These are phyloP conservation scores for Lachancea dasiensis DNA, from an alignment of 805 yeast genomes.

Conservation along the genomic window DNA sequence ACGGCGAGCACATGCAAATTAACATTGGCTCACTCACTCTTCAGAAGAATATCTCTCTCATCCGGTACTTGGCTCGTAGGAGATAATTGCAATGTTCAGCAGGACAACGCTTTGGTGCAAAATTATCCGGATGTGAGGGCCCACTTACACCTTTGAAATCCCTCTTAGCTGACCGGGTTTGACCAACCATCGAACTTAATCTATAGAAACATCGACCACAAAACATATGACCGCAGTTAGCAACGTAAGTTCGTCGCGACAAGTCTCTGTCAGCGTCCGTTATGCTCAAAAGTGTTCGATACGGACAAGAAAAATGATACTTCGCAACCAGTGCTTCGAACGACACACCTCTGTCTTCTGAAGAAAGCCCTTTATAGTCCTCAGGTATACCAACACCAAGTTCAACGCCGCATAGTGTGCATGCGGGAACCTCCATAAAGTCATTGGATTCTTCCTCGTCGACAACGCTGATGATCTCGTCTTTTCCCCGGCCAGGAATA, in stretches of 20 bases:
- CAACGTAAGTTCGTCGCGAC: conserved; percentile 58
- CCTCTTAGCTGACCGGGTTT: conserved; percentile 21
- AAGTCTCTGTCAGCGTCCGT: conserved; percentile 51
- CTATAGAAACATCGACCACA: conserved; percentile 80
- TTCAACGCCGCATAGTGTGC: conserved; percentile 65
- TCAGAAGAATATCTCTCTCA: conserved; percentile 47
- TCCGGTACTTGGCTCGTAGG: conserved; percentile 43
- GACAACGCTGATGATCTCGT: conserved; percentile 17
- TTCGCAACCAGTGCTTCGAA: conserved; percentile 31
- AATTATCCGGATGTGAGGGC: conserved; percentile 38
- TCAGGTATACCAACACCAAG: conserved; percentile 71
- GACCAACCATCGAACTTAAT: conserved; percentile 40
- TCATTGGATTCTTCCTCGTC: conserved; percentile 25
- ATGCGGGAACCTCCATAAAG: conserved; percentile 38
- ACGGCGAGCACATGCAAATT: too few species aligned
- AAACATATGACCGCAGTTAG: conserved; percentile 76
- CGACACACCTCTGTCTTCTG: conserved; percentile 20
- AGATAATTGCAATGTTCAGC: conserved; percentile 43
- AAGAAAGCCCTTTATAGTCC: conserved; percentile 34
- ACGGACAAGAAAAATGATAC: conserved; percentile 52
- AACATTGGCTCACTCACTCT: not conserved
- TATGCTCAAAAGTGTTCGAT: conserved; percentile 48
- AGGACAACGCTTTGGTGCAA: conserved; percentile 56
- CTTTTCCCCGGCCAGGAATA: conserved; percentile 17
- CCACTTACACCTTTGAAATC: conserved; percentile 24